Percentiles rank a stretch among this genome's conserved stretches.
Conservation (phyloP, 345 rosid genomes). For the Rhodamnia rubescens region DNA sequence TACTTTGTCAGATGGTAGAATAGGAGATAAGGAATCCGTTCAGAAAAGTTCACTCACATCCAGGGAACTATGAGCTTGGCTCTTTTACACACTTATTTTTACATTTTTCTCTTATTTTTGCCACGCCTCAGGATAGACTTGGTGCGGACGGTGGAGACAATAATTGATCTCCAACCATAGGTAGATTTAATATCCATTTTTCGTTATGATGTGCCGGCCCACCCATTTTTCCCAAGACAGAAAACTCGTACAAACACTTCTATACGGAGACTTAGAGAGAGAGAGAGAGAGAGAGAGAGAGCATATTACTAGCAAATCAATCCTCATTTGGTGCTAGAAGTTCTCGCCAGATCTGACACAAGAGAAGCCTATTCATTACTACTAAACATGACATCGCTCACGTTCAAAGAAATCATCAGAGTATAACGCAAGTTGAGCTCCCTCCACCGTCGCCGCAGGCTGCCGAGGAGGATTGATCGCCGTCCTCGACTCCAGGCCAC, state of each 20-base stretch:
- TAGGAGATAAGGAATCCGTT: not conserved
- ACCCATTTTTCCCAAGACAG: not conserved
- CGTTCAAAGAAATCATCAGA: not conserved
- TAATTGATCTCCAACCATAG: not conserved
- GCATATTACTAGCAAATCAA: not conserved
- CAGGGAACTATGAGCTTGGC: not conserved
- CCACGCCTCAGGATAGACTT: not conserved
- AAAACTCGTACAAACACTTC: not conserved
- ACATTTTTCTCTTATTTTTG: not conserved
- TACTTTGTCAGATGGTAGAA: not conserved
- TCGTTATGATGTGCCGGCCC: not conserved
- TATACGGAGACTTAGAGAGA: not conserved
- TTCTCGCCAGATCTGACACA: not conserved
- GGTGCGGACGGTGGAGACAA: not conserved
- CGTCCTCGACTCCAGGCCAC: conserved; percentile 27
- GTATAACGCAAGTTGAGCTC: not conserved
- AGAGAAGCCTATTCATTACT: not conserved
- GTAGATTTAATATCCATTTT: not conserved
- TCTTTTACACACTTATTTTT: not conserved
- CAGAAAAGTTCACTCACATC: not conserved
- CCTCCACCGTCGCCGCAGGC: not conserved
- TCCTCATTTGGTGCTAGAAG: not conserved
- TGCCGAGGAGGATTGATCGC: conserved; percentile 3
- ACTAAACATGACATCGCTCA: no score
- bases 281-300: not conserved